Base-by-base conservation (phyloP, 2,329 filamentous ascomycete genomes). In the Graphium sp. region DNA sequence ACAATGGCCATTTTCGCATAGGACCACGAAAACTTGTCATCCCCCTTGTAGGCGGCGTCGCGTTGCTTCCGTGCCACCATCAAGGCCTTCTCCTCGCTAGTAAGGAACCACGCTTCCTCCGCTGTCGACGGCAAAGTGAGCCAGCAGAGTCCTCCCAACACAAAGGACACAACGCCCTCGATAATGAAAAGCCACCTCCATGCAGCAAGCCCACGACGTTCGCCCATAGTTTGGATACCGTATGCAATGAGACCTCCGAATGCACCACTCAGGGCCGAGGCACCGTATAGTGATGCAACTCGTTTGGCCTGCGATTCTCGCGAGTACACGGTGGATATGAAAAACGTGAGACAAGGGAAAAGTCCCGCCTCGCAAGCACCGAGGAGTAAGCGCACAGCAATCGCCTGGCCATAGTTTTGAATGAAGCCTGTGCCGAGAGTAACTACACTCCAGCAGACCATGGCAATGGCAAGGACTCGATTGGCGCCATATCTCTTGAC, bases 151-250 rank as follows among this genome's bases (percentile, higher is more conserved):
- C 40, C 35, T 2, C 46, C 42, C 7, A 52, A 31, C 4, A 39
- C 33, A 0, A 53, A 29, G 3, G 53, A 51, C 3, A 51, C 38
- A 2, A 46, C 34, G 3, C 56, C 55, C 32, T 62, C 58, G 0
- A 56, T 45, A 19, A 61, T 58, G 32, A 65, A 66, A 0, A 62
- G 41, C 61, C 60, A 66, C 29, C 58, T 38, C 62, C 61, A 66
- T 1, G 61, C 60, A 2, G 47, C 45, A 2, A 66, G 43, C 0
- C 60, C 60, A 17, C 48, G 49, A 2, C 41, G 44, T 1, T 52
- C 55, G 9, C 64, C 58, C 33, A 65, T 50, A 0, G 50, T 48
- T 18, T 56, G 50, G 3, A 48, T 42, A 0, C 35, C 43, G 11
- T 43, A 47, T 0, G 45, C 45, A 1, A 48, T 34, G 3, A 48